A percentile compares a stretch with the other conserved stretches of the same genome.
Conservation (phyloP, 345 rosid genomes). For the Physaria fendleri region DNA sequence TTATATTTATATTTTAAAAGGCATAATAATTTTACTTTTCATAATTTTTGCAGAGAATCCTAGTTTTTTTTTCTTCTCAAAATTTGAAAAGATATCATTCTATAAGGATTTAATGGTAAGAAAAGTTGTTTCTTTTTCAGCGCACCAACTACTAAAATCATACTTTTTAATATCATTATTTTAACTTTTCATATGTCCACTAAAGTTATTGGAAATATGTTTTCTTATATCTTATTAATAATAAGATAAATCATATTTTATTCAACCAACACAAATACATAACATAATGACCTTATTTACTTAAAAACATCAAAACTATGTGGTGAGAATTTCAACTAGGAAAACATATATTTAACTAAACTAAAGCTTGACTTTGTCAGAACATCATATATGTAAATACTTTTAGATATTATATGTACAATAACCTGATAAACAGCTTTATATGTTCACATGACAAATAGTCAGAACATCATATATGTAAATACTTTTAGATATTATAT, state of each 20-base stretch:
- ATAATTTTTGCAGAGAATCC: too few relatives aligned
- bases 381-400: neutral
- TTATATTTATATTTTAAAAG: too few relatives aligned
- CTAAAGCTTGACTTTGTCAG: neutral
- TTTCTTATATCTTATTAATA: neutral
- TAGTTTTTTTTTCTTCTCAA: conserved; percentile 11
- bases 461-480: conserved; percentile 1
- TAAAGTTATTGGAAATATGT: neutral
- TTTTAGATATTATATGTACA: conserved; percentile 5
- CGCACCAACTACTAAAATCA: conserved; percentile 26
- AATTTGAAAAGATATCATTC: conserved; percentile 26
- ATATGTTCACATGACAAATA: conserved; percentile 25
- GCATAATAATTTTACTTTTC: too few relatives aligned
- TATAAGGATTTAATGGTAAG: conserved; percentile 18
- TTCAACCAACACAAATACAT: neutral
- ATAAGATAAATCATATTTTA: neutral
- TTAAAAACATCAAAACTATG: neutral
- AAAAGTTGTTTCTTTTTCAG: conserved; percentile 35
- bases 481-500: neutral
- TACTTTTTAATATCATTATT: conserved; percentile 27
- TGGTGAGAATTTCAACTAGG: neutral
- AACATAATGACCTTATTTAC: neutral
- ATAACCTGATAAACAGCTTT: conserved; percentile 18
- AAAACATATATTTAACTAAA: neutral
- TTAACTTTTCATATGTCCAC: conserved; percentile 18